Evolutionary conservation across 1,284 basidiomycete genomes (phyloP).

Genomic region (Marasmius sp.): DNA sequence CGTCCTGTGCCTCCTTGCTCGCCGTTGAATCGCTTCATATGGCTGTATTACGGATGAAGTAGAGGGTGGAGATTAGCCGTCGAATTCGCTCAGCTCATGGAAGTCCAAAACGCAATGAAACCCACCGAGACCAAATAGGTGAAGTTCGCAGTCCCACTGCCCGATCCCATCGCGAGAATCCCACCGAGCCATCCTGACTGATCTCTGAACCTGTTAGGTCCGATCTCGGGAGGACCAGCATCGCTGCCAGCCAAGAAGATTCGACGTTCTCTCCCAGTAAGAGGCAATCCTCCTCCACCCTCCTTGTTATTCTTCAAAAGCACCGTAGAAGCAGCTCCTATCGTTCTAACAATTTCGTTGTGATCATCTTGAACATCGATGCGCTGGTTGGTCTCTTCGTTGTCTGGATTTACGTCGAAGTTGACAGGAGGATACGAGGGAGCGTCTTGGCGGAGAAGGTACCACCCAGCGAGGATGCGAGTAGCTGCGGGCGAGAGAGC

Average conservation of each 20-base stretch:
- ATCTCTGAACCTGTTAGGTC: constrained; percentile 41
- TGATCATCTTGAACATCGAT: constrained; percentile 82
- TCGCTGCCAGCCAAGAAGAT: constrained; percentile 69
- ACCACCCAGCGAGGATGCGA: constrained; percentile 64
- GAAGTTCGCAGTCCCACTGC: constrained; percentile 33
- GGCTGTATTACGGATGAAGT: constrained; percentile 23
- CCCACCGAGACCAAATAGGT: constrained; percentile 37
- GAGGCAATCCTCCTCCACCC: constrained; percentile 4
- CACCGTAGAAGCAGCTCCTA: constrained; percentile 76
- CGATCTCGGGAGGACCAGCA: constrained; percentile 65
- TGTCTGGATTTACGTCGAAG: background rate
- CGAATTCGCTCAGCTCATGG: background rate
- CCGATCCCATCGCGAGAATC: constrained; percentile 39
- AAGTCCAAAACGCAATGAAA: background rate
- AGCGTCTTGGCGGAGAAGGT: constrained; percentile 45
- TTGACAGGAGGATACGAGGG: background rate
- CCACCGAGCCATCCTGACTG: constrained; percentile 63
- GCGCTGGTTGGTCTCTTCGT: background rate
- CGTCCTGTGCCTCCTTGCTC: constrained; percentile 30
- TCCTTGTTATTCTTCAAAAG: constrained; percentile 39
- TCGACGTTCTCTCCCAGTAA: constrained; percentile 37
- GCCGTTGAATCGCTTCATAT: constrained; percentile 37
- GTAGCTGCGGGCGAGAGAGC: constrained; percentile 13
- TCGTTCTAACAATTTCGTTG: constrained; percentile 64
- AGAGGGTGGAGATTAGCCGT: background rate